A percentile compares a stretch with the other conserved stretches of the same genome.
Conservation (phyloP, 2,329 filamentous ascomycete species). For the Cyanodermella asteris region DNA sequence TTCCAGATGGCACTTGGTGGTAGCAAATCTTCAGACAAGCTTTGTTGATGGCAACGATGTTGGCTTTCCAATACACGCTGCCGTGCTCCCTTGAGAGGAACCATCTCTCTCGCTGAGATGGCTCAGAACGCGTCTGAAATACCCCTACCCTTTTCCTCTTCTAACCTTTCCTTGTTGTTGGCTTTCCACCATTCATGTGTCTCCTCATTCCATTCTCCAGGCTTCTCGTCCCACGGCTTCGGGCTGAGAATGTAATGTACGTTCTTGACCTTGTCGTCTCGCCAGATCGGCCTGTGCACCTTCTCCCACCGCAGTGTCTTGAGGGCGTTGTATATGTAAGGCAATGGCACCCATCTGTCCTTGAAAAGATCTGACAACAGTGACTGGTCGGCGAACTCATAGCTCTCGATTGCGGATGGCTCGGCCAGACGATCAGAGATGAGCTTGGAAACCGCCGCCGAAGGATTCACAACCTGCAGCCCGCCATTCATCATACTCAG, state of each 20-base stretch:
- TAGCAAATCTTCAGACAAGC: no score
- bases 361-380: slow-evolving; percentile 34
- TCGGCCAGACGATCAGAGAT: slow-evolving; percentile 26
- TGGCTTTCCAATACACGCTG: no score
- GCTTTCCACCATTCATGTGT: slow-evolving; percentile 37
- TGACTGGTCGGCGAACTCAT: slow-evolving; percentile 40
- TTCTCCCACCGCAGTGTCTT: slow-evolving; percentile 35
- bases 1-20: no score
- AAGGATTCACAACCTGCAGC: slow-evolving; percentile 38
- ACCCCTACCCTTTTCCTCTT: slow-evolving; percentile 24
- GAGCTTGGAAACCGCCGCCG: slow-evolving; percentile 26
- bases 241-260: slow-evolving; percentile 39
- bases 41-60: no score
- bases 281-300: slow-evolving; percentile 37
- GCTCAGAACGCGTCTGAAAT: slow-evolving; percentile 29
- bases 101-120: no score
- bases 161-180: slow-evolving; percentile 25
- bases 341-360: slow-evolving; percentile 34
- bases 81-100: no score
- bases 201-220: slow-evolving; percentile 22
- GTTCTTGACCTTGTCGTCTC: slow-evolving; percentile 38
- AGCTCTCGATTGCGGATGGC: slow-evolving; percentile 22
- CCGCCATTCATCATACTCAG: slow-evolving; percentile 39
- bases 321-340: slow-evolving; percentile 39
- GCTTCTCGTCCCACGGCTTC: slow-evolving; percentile 40